Conservation (phyloP, 805 yeast species). For the Yamadazyma insecticola region DNA sequence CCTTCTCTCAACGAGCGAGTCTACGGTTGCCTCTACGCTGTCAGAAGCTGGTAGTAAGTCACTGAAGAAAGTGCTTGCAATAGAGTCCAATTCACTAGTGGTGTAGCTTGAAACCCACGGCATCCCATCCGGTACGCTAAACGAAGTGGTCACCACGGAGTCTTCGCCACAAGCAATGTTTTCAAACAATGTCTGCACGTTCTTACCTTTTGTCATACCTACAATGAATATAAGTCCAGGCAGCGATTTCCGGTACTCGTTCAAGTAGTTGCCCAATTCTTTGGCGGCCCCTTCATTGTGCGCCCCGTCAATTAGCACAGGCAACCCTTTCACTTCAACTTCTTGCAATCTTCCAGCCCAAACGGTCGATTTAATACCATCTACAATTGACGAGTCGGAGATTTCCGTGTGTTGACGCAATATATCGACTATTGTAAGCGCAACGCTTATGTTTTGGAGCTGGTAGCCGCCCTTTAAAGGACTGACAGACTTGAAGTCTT, state of each 20-base stretch:
- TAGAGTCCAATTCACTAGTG: conserved; percentile 14
- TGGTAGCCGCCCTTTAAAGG: conserved; percentile 77
- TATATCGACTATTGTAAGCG: conserved; percentile 51
- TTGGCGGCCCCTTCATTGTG: conserved; percentile 84
- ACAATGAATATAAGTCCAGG: conserved; percentile 52
- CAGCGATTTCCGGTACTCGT: conserved; percentile 9
- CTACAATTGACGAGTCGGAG: conserved; percentile 27
- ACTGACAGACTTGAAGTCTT: conserved; percentile 27
- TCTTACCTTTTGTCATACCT: conserved; percentile 76
- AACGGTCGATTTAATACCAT: conserved; percentile 50
- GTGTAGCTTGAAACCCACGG: conserved; percentile 75
- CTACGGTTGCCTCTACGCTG: conserved; percentile 12
- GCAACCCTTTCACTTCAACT: conserved; percentile 12
- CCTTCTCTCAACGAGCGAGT: conserved; percentile 8
- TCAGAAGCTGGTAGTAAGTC: conserved; percentile 7
- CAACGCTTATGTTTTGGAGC: conserved; percentile 60
- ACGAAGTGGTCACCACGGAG: conserved; percentile 55
- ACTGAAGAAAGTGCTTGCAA: conserved; percentile 17
- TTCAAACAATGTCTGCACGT: too few species aligned
- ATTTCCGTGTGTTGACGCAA: conserved; percentile 19
- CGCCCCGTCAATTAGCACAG: conserved; percentile 79
- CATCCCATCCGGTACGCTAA: conserved; percentile 79
- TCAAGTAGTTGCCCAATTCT: conserved; percentile 58
- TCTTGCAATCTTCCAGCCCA: conserved; percentile 91
- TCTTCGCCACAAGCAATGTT: conserved; percentile 57